phyloP scores from a whole-genome alignment of 257 asterid genomes.

The Penstemon newberryi region DNA sequence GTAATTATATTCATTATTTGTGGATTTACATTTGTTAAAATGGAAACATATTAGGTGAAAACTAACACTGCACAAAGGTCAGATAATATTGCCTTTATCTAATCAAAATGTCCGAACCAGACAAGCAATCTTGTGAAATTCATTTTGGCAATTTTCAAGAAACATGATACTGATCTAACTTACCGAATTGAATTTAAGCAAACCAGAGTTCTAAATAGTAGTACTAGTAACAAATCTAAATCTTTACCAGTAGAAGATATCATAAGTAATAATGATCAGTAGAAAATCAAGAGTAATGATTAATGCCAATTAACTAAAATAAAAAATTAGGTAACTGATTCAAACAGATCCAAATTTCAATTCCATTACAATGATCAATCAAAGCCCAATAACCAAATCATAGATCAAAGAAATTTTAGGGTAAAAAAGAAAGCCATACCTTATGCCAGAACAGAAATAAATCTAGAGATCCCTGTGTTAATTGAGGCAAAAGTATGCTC shows the following conservation, averaged over 20 bases:
- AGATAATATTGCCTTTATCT: too few relatives aligned
- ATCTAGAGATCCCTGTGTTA: slow-evolving; percentile 15
- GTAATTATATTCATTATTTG: neutral
- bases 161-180: too few relatives aligned
- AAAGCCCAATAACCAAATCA: slow-evolving; percentile 23
- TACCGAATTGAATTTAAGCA: too few relatives aligned
- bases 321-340: slow-evolving; percentile 13
- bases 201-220: neutral
- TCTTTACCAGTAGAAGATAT: slow-evolving; percentile 8
- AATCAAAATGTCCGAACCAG: too few relatives aligned
- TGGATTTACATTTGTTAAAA: neutral
- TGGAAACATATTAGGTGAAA: neutral
- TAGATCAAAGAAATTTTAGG: neutral
- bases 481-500: slow-evolving; percentile 14
- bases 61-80: neutral
- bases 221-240: slow-evolving; percentile 10
- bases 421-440: slow-evolving; percentile 26
- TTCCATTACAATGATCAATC: slow-evolving; percentile 28
- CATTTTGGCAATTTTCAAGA: too few relatives aligned
- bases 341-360: slow-evolving; percentile 28
- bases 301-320: slow-evolving; percentile 16
- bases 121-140: too few relatives aligned
- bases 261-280: slow-evolving; percentile 15
- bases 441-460: slow-evolving; percentile 26
- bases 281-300: slow-evolving; percentile 6